Base-by-base conservation (phyloP, 2,329 filamentous ascomycete genomes). In the Diplodia corticola region DNA sequence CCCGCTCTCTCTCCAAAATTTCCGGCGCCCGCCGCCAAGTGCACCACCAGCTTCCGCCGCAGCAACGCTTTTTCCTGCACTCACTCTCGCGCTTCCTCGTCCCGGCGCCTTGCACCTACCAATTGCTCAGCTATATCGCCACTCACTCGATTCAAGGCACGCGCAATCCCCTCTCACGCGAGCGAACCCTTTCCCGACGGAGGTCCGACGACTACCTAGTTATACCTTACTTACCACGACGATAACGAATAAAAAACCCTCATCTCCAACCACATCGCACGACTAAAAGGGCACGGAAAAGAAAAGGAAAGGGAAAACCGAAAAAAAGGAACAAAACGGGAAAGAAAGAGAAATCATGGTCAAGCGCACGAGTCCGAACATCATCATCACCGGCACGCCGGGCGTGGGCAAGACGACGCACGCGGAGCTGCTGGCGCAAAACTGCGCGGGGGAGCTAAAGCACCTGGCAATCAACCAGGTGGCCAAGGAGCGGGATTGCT, bases 351-450 rank as follows among this genome's bases (percentile, higher is more conserved):
- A 35, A 37, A 48, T 40, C 9, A 65, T 66, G 64, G 48, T 51
- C 26, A 60, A 66, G 44, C 64, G 81, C 66, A 77, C 76, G 66
- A 75, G 76, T 69, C 95, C 95, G 33, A 99, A 98, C 78, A 92
- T 99, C 73, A 90, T 99, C 71, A 85, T 99, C 70, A 98, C 95
- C 48, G 95, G 95, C 70, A 99, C 95, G 22, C 95, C 95, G 0
- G 95, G 95, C 65, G 92, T 96, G 30, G 95, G 95, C 74, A 99
- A 99, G 82, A 97, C 93, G 20, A 96, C 91, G 7, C 93, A 97
- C 77, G 92, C 91, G 75, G 91, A 96, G 78, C 84, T 88, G 73
- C 82, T 99, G 57, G 91, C 92, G 6, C 84, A 90, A 74, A 87
- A 85, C 67, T 91, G 90, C 9, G 28, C 57, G 44, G 40, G 40